phyloP scores from a whole-genome alignment of 1,284 basidiomycete genomes.

The Marasmius sp. region DNA sequence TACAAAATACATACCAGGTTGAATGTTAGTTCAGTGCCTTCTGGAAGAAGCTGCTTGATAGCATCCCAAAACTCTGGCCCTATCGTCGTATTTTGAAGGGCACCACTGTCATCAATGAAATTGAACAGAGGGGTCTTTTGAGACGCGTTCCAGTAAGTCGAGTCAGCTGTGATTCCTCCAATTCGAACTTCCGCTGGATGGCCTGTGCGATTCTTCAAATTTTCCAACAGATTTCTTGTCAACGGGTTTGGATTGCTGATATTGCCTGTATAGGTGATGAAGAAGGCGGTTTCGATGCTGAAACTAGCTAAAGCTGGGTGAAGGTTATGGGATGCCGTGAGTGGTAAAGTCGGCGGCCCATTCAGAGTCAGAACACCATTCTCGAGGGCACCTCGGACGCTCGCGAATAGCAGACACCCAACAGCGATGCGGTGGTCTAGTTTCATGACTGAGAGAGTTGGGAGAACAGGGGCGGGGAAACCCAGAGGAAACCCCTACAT shows the following conservation, averaged over 20 bases:
- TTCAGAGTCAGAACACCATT: conserved; percentile 29
- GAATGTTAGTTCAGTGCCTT: conserved; percentile 44
- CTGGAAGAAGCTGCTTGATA: conserved; percentile 38
- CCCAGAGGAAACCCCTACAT: too few relatives aligned
- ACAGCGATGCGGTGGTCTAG: background rate
- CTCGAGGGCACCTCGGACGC: background rate
- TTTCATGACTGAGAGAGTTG: background rate
- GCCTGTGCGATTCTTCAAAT: conserved; percentile 43
- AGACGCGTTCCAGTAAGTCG: conserved; percentile 44
- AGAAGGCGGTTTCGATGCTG: conserved; percentile 53
- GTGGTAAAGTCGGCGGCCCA: conserved; percentile 40
- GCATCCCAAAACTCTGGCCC: conserved; percentile 49
- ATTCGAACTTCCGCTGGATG: conserved; percentile 45
- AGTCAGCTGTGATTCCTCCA: conserved; percentile 52
- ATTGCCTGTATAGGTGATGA: conserved; percentile 48
- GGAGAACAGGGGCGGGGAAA: too few relatives aligned
- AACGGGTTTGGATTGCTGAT: conserved; percentile 38
- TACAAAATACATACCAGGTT: conserved; percentile 34
- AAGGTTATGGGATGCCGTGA: conserved; percentile 39
- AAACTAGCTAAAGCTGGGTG: conserved; percentile 46
- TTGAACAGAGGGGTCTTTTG: conserved; percentile 40
- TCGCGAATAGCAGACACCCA: background rate
- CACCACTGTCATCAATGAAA: conserved; percentile 39
- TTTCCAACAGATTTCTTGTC: conserved; percentile 42
- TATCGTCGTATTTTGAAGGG: conserved; percentile 47